These are phyloP conservation scores for Daedalea quercina DNA, from an alignment of 768 basidiomycete genomes.

Conservation along the genomic window DNA sequence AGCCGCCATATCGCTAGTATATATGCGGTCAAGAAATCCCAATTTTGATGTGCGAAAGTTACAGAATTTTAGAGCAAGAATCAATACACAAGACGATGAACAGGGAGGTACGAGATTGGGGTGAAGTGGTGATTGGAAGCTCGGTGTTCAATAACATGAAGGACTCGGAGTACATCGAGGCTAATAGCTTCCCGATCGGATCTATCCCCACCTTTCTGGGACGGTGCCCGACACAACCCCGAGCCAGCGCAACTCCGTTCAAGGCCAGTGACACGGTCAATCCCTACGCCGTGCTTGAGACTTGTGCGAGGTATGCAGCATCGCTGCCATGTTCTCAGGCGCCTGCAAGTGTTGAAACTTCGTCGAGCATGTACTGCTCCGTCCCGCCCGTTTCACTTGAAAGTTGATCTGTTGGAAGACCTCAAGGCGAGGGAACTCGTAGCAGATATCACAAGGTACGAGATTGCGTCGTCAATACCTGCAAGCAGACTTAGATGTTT, in stretches of 20 bases:
- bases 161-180: too few species aligned
- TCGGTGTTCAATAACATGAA: too few species aligned
- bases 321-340: constrained; percentile 4
- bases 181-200: constrained; percentile 16
- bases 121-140: too few species aligned
- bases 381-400: constrained; percentile 11
- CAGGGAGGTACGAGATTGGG: too few species aligned
- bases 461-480: neutral
- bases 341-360: neutral
- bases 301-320: constrained; percentile 8
- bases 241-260: neutral
- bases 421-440: constrained; percentile 26
- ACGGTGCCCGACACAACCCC: neutral
- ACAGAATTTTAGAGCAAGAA: too few species aligned
- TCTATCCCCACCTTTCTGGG: neutral
- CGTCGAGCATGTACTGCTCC: neutral
- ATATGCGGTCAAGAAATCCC: too few species aligned
- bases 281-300: neutral
- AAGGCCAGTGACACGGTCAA: neutral
- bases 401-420: constrained; percentile 26
- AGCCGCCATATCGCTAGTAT: too few species aligned
- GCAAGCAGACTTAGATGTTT: neutral
- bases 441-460: constrained; percentile 30
- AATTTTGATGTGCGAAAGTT: too few species aligned
- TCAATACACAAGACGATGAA: too few species aligned